Evolutionary conservation across 1,284 basidiomycete species (phyloP).

Genomic region (Microbotryum violaceum): DNA sequence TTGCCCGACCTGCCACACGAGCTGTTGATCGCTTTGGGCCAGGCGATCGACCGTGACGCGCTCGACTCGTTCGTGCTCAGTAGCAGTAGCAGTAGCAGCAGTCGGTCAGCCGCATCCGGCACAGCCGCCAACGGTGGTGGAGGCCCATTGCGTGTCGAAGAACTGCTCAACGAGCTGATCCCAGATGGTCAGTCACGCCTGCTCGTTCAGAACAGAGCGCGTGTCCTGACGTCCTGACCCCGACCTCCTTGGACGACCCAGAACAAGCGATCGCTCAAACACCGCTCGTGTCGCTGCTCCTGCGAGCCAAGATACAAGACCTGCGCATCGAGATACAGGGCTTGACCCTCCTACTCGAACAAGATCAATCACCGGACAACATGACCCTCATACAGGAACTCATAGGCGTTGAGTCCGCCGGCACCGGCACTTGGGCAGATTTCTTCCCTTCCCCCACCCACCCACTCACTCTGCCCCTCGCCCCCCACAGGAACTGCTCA

Average conservation of each 20-base stretch:
- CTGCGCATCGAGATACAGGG: conserved; percentile 65
- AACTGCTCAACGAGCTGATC: conserved; percentile 62
- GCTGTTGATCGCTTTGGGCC: conserved; percentile 23
- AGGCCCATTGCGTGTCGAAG: conserved; percentile 21
- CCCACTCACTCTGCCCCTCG: conserved; percentile 4
- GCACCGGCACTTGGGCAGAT: no score
- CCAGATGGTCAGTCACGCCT: conserved; percentile 55
- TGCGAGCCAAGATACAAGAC: conserved; percentile 55
- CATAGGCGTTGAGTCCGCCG: conserved; percentile 58
- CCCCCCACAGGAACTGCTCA: conserved; percentile 66
- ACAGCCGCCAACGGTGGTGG: neutral
- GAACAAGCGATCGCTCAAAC: conserved; percentile 36
- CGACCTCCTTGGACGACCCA: conserved; percentile 30
- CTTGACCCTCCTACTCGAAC: conserved; percentile 58
- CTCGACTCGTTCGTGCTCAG: conserved; percentile 31
- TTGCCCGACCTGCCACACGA: conserved; percentile 27
- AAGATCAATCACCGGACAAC: conserved; percentile 69
- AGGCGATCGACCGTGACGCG: conserved; percentile 21
- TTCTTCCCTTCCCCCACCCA: neutral
- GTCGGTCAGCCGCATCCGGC: no score
- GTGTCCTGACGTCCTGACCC: neutral
- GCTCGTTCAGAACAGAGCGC: neutral
- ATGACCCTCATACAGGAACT: conserved; percentile 87
- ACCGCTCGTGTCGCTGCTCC: conserved; percentile 50
- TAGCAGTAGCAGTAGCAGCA: neutral